Base-by-base conservation (phyloP, 306 rosid genomes). In the Hippophae gyantsensis region DNA sequence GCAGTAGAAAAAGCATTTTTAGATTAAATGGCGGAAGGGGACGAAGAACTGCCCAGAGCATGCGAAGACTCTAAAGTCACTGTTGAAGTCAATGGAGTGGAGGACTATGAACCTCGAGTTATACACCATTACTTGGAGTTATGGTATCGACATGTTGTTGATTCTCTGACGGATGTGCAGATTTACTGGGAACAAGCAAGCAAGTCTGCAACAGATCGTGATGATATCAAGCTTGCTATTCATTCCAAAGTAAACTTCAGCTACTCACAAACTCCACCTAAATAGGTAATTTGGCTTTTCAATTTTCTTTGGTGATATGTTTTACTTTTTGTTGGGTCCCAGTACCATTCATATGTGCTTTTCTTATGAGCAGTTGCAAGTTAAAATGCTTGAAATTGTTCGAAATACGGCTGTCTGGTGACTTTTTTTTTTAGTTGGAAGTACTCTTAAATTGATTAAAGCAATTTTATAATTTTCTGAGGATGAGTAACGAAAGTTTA, bases 221-320 rank as follows among this genome's bases (percentile, higher is more conserved):
- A 92, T 42, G 99, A 85, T 63, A 77, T 83, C 73, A 88, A 88
- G 85, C 96, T 88, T 60, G 93, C 99, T 5, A 83, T 85, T 77
- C 99, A 92, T 57, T 80, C 96, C 38, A 86, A 92, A 76, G 90
- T 84, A 52, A 88, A 88, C 67, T 85, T 82, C 73, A 92, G 93
- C 79, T 92, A 87, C 83, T 88, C 96, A 0, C 99, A 88, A 43
- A 90, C 99, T 60, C 95, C 96, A 32, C 96, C 96, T 18, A 75
- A 96, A 41, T 96, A 88, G 96, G 99, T 92, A 85, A 64, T 59
- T 48, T 23, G 1, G 42, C 54, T 51, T 64, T 27, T 6, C 23
- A 43, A 52, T 18, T 52, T 7, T 45, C 42, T 13, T 42, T 42
- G 41, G 26, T 7, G 25, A 12, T 48, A 2, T 48, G 23, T 18